Base-by-base conservation (phyloP, 352 stramenopile species). In the Phytophthora meadii region DNA sequence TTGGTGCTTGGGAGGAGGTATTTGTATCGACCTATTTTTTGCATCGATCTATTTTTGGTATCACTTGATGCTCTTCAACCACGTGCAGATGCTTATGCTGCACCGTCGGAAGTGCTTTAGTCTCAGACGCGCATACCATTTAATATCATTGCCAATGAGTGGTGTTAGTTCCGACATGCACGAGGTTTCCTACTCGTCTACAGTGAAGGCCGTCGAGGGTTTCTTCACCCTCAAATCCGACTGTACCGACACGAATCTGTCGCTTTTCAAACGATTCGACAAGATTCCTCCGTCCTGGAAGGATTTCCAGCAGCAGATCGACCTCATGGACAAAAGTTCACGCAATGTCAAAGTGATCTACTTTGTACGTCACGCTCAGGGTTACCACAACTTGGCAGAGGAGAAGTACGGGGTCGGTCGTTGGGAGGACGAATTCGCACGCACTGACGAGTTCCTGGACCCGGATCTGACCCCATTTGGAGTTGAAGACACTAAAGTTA, bases 281-380 rank as follows among this genome's bases (percentile, higher is more conserved):
- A 51, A 72, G 25, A 54, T 65, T 27, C 52, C 68, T 8, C 27
- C 48, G 11, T 61, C 56, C 19, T 81, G 73, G 76, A 22, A 24
- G 15, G 53, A 17, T 11, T 70, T 78, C 37, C 45, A 68, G 12
- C 27, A 53, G 10, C 24, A 69, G 15, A 46, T 74, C 12, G 2
- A 47, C 5, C 30, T 64, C 5, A 27, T 70, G n/a, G 34, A 46
- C n/a, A 58, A 48, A 37, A 50, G 49, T 25, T 44, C 40, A 5
- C 60, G 76, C n/a, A 70, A 56, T n/a, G 15, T 61, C 15, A 93
- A 91, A 54, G 84, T 91, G 48, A 50, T 93, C n/a, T 91, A 90
- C 61, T 76, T 91, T 22, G 68, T 92, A 27, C 82, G 84, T 22
- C 84, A 93, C 51, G 84, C 81, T 17, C 72, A 91, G 55, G 82